Base-by-base conservation (phyloP, 768 basidiomycete species). In the Lactifluus pinguis region DNA sequence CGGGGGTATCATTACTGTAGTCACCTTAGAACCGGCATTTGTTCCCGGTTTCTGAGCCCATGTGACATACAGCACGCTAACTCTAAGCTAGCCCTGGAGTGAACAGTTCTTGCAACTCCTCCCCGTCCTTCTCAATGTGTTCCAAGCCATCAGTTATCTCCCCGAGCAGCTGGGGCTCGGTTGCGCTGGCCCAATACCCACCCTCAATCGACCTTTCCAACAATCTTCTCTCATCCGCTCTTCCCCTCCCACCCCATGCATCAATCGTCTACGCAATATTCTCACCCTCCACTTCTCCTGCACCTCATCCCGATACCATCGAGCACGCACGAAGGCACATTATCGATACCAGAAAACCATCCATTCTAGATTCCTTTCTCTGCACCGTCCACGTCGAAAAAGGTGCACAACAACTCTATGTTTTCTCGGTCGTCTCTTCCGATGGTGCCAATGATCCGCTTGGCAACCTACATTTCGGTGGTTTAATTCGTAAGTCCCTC, bases 261-360 rank as follows among this genome's bases (percentile, higher is more conserved):
- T 70, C 67, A 60, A 75, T 87, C 61, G 70, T 70, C 21, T 83
- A 78, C 65, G 73, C 75, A 38, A 74, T 77, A 57, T 83, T 79
- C 69, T 60, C 70, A 14, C 74, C 77, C 13, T 65, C 66, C 30
- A 64, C 66, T 32, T 69, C 65, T 48, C 65, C 65, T 15, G 54
- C 61, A 9, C 72, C 62, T 45, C 68, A 59, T 67, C 64, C 75
- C 47, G 79, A 82, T 53, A 65, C 71, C 49, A 70, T 89, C 60
- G 86, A 89, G 67, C 63, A 72, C 15, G 85, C 82, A 4, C 78
- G 87, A 61, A 76, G 80, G 59, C 69, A 71, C 6, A 66, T 87
- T 2, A 53, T 83, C 9, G 68, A 72, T 19, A 73, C 72, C 50
- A 76, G 79, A 61, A 59, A 66, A 10, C 68, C 73, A 13, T 32